Conservation (phyloP, 2,329 filamentous ascomycete species). For the Aspergillus floridensis region DNA sequence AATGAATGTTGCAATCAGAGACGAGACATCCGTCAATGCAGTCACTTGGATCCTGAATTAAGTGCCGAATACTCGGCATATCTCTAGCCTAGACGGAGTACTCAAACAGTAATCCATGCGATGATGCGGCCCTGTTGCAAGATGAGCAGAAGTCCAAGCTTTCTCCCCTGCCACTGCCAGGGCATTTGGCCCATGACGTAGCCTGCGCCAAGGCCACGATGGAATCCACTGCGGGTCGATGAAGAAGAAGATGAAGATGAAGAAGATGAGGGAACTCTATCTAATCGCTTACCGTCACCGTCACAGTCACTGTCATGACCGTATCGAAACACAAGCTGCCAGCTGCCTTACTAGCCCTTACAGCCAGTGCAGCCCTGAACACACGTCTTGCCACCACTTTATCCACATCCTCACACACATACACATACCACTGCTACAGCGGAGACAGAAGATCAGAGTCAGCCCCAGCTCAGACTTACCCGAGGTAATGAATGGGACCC, state of each 20-base stretch:
- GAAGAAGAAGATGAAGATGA: background rate
- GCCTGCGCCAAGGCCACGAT: background rate
- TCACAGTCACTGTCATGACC: background rate
- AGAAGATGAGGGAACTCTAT: background rate
- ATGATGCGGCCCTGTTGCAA: background rate
- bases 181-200: background rate
- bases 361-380: background rate
- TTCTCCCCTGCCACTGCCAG: no score
- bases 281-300: background rate
- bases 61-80: background rate
- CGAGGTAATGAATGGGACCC: background rate
- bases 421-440: background rate
- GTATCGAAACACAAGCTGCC: background rate
- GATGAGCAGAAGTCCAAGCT: no score
- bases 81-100: background rate
- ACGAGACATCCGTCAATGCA: no score
- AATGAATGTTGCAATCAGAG: no score
- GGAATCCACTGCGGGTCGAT: background rate
- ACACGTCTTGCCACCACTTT: background rate
- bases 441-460: background rate
- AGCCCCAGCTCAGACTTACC: background rate
- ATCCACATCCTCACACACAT: background rate
- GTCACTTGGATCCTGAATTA: no score
- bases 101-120: background rate
- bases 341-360: background rate